Evolutionary conservation across 805 yeast genomes (phyloP), one percentile per base, ranked within the genome.

Genomic region (Candida tibetensis): DNA sequence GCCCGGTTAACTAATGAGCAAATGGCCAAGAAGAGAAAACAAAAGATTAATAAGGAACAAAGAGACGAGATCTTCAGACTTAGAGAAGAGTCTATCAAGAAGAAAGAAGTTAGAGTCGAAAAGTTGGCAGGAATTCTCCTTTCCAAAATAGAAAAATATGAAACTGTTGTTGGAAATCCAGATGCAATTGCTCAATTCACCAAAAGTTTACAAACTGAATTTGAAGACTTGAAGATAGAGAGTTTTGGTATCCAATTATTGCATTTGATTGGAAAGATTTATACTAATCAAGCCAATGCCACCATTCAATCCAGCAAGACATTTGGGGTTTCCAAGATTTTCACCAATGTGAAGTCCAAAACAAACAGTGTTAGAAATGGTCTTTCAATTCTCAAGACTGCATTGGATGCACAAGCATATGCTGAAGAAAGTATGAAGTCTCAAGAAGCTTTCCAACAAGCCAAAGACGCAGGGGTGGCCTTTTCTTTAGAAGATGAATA

Each of bases 181-280:
- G 86, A 79, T 22, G 81, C 89, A 28, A 70, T 82, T 36, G 58
- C 60, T 5, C 72, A 83, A 0, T 84, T 77, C 53, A 63, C 58
- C n/a, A 51, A 52, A 9, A 78, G 79, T 47, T 65, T 85, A 19
- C 61, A 65, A 28, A 66, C 68, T 38, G 93, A 85, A 54, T 76
- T 85, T 30, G 90, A 85, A 48, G 85, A 85, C 44, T 69, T 93
- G 56, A 93, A 93, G 60, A 78, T 88, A 74, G 99, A 93, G 70
- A 86, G 96, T 37, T 93, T 93, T 66, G 99, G 99, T 10, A 64
- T 91, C 35, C 95, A 91, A 62, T 71, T 93, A 35, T 67, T 91
- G 47, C 89, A 83, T 48, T 68, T 91, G 14, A 83, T 93, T 44
- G 97, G 98, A 14, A 75, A 74, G 43, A 77, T 86, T 4, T 93